These are phyloP conservation scores for Aphanomyces euteiches DNA, from an alignment of 352 stramenopile genomes.

Conservation along the genomic window DNA sequence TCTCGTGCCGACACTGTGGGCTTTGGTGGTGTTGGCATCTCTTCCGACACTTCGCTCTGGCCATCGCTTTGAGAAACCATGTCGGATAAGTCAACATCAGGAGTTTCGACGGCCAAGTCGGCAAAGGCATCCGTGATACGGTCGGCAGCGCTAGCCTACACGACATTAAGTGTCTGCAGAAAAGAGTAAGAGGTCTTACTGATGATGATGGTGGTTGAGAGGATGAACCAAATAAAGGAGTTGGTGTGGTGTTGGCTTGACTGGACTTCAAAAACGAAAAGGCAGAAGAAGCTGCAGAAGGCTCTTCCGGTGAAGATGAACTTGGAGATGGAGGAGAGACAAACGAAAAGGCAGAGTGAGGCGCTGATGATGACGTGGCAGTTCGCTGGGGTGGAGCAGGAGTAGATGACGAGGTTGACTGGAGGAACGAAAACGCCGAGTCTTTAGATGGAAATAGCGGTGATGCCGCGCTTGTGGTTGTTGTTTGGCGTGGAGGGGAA, in stretches of 20 bases:
- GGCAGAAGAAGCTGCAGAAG: no score
- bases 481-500: neutral
- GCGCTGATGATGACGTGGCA: conserved; percentile 35
- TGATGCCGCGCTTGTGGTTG: neutral
- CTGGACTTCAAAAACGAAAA: no score
- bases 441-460: neutral
- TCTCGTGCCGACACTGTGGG: neutral
- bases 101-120: conserved; percentile 44
- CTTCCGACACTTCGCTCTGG: conserved; percentile 1
- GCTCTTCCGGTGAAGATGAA: neutral
- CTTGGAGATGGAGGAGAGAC: neutral
- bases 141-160: conserved; percentile 39
- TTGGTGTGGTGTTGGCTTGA: no score
- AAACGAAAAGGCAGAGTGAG: conserved; percentile 24
- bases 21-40: conserved; percentile 26
- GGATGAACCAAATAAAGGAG: no score
- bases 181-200: no score
- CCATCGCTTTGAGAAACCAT: neutral
- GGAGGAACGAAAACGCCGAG: neutral
- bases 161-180: neutral
- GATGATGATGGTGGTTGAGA: neutral
- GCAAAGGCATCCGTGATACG: conserved; percentile 81
- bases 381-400: conserved; percentile 30
- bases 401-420: neutral
- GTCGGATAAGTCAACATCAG: conserved; percentile 34